These are phyloP conservation scores for Aspergillus eucalypticola DNA, from an alignment of 2,329 filamentous ascomycete genomes.

Conservation along the genomic window DNA sequence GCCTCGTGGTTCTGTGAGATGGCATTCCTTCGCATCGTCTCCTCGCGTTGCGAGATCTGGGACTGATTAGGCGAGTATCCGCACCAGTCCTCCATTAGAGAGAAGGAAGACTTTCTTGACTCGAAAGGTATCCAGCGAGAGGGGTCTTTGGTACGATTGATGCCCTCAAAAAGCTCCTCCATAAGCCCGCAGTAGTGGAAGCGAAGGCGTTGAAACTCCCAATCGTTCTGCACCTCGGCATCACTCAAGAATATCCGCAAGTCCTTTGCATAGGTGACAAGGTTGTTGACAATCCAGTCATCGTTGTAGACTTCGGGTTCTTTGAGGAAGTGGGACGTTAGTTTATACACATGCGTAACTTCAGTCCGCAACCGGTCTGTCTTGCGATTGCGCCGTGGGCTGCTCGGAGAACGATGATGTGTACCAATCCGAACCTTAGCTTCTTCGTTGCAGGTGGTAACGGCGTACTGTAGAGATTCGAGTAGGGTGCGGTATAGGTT, in stretches of 20 bases:
- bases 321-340: constrained; percentile 86
- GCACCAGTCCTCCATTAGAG: constrained; percentile 99
- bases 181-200: constrained; percentile 93
- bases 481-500: constrained; percentile 89
- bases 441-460: constrained; percentile 83
- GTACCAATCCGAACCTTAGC: constrained; percentile 72
- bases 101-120: constrained; percentile 89
- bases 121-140: constrained; percentile 98
- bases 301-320: constrained; percentile 77
- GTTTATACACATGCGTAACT: constrained; percentile 92
- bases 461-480: constrained; percentile 84
- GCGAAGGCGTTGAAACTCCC: constrained; percentile 87
- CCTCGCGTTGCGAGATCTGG: constrained; percentile 78
- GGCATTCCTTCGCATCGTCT: constrained; percentile 81
- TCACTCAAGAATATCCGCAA: constrained; percentile 94
- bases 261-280: constrained; percentile 87
- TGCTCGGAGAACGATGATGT: constrained; percentile 83
- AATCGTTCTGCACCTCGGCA: constrained; percentile 88
- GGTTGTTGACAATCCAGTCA: constrained; percentile 85
- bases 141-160: constrained; percentile 80
- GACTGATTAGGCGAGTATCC: constrained; percentile 90
- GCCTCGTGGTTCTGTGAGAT: constrained; percentile 73
- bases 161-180: constrained; percentile 88
- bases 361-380: constrained; percentile 89
- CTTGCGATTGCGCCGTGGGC: constrained; percentile 74